phyloP scores from a whole-genome alignment of 441 rosid species.

The Gossypium schwendimanii region DNA sequence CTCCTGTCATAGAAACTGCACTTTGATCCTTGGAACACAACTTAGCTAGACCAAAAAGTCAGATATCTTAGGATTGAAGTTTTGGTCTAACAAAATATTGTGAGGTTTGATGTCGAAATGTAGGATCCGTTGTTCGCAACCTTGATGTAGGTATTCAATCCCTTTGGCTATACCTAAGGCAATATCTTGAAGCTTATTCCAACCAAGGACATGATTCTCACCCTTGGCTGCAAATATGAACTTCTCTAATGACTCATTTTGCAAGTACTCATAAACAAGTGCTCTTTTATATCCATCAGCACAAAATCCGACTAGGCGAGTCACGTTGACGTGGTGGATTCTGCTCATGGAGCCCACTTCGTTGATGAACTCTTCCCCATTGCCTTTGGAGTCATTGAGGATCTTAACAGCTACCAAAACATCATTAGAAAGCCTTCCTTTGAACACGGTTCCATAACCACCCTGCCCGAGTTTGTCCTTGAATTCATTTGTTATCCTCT shows the following conservation, averaged over 20 bases:
- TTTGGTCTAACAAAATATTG: conserved; percentile 5
- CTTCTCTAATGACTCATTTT: conserved; percentile 14
- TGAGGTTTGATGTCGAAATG: conserved; percentile 14
- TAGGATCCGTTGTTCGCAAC: conserved; percentile 16
- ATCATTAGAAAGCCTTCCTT: conserved; percentile 11
- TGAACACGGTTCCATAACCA: conserved; percentile 20
- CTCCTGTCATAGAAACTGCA: conserved; percentile 11
- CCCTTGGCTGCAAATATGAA: conserved; percentile 6
- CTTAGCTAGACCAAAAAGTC: conserved; percentile 5
- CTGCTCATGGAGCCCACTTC: conserved; percentile 15
- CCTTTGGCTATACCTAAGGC: conserved; percentile 9
- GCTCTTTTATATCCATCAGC: conserved; percentile 7
- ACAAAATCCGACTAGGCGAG: conserved; percentile 13
- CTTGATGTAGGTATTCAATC: conserved; percentile 14
- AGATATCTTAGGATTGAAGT: conserved; percentile 3
- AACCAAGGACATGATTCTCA: neutral
- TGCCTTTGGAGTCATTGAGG: conserved; percentile 1
- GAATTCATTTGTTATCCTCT: conserved; percentile 17
- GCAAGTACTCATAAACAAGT: conserved; percentile 12
- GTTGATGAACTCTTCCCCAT: conserved; percentile 9
- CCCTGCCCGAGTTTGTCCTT: conserved; percentile 19
- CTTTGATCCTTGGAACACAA: conserved; percentile 13
- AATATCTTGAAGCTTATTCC: conserved; percentile 1
- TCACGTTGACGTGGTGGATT: conserved; percentile 16
- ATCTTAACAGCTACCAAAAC: conserved; percentile 14